These are phyloP conservation scores for Podaxis pistillaris DNA, from an alignment of 768 basidiomycete genomes.

Conservation along the genomic window DNA sequence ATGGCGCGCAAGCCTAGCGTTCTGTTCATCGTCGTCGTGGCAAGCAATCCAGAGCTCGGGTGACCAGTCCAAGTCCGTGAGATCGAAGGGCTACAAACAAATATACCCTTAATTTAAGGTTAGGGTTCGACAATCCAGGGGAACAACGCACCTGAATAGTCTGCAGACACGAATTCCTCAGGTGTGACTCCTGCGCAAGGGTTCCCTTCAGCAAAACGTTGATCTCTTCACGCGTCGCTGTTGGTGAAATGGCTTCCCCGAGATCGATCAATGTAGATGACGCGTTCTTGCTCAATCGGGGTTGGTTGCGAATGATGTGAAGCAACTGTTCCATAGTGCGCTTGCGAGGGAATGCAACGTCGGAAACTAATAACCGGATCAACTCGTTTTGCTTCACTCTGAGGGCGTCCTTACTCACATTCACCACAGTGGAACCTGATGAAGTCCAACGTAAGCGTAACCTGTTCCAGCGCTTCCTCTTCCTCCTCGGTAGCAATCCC, in stretches of 20 bases:
- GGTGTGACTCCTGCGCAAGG: conserved; percentile 83
- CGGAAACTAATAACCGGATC: conserved; percentile 48
- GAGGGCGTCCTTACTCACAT: conserved; percentile 46
- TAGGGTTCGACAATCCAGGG: neutral
- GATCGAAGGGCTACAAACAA: conserved; percentile 73
- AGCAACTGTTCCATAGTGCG: conserved; percentile 68
- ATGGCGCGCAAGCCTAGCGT: conserved; percentile 73
- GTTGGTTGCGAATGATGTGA: conserved; percentile 71
- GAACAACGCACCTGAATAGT: conserved; percentile 66
- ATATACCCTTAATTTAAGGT: conserved; percentile 4
- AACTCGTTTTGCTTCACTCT: neutral
- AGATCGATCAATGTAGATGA: conserved; percentile 79
- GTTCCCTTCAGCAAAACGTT: conserved; percentile 68
- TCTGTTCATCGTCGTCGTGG: conserved; percentile 87
- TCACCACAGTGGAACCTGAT: conserved; percentile 70
- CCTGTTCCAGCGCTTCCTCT: conserved; percentile 77
- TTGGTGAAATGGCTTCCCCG: conserved; percentile 73
- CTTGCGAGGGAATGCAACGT: conserved; percentile 71
- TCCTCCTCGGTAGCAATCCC: conserved; percentile 65
- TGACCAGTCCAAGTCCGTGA: conserved; percentile 94
- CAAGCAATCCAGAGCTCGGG: conserved; percentile 84
- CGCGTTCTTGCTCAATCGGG: conserved; percentile 80
- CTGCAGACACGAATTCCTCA: conserved; percentile 87
- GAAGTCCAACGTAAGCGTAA: conserved; percentile 69
- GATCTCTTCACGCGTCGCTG: conserved; percentile 62